Base-by-base conservation (phyloP, 2,329 filamentous ascomycete genomes). In the Ophiostoma sp. region DNA sequence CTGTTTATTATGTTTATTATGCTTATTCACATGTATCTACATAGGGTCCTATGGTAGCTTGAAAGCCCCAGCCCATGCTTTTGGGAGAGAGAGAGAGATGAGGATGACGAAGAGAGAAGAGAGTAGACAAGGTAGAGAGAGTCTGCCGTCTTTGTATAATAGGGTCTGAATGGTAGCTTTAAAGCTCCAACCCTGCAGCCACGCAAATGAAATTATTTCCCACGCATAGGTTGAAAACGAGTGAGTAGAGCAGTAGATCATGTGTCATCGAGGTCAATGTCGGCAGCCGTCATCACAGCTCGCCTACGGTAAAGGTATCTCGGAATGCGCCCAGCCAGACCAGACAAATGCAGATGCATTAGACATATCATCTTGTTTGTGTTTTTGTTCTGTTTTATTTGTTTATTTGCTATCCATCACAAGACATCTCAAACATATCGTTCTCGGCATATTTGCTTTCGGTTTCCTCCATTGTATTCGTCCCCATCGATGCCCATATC, bases 31-130 rank as follows among this genome's bases (percentile, higher is more conserved):
- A 35, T 64, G 62, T 65, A 65, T 65, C n/a, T 39, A 65, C 62
- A 39, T 23, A 75, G 76, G 83, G 84, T 78, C 82, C 80, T 82
- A 82, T 86, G 85, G 84, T 87, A 84, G 85, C 85, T 87, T 87
- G 80, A 87, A 86, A 87, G 85, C 85, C 86, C 85, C 85, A 86
- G 84, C 83, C 84, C 84, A 23, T 33, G 57, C 23, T n/a, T 41
- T 41, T 41, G 39, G 73, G 77, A 77, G 76, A 60, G 54, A 68
- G 54, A 68, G 69, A 70, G 66, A 39, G 52, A 10, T 17, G 48
- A 23, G 48, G 13, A 54, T 11, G 48, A 20, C 48, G 52, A 48
- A 20, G 41, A 68, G 57, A 15, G 31, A 44, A 20, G 60, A 39
- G 64, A 48, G 33, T 36, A 67, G 68, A 27, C 10, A 52, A 41